A percentile compares a stretch with the other conserved stretches of the same genome.
These are phyloP conservation scores for Rosa rugosa DNA, from an alignment of 306 rosid genomes.

Conservation along the genomic window DNA sequence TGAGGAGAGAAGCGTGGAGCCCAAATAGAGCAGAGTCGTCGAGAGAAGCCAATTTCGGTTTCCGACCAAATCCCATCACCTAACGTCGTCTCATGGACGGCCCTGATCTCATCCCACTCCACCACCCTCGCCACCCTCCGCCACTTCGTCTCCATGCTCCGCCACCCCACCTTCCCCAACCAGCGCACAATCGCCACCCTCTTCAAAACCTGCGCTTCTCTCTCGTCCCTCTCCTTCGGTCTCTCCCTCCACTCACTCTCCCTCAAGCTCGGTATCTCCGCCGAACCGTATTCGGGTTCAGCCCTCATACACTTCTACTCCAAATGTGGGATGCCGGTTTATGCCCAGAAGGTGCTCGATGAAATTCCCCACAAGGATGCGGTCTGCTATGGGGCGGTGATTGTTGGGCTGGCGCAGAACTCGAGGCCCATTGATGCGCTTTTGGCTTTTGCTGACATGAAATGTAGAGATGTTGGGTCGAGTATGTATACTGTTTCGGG, in stretches of 20 bases:
- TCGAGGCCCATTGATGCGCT: conserved; percentile 44
- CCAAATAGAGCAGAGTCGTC: no score
- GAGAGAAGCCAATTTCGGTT: no score
- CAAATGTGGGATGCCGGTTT: conserved; percentile 43
- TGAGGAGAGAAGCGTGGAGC: no score
- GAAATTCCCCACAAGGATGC: conserved; percentile 56
- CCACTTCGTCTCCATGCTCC: conserved; percentile 77
- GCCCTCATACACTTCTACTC: conserved; percentile 63
- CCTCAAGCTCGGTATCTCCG: conserved; percentile 48
- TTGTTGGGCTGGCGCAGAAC: conserved; percentile 79
- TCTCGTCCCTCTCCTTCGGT: conserved; percentile 52
- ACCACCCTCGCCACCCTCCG: conserved; percentile 52
- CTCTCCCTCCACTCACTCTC: conserved; percentile 67
- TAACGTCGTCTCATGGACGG: conserved; percentile 75
- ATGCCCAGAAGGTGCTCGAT: conserved; percentile 63
- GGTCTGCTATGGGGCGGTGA: conserved; percentile 66
- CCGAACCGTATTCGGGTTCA: conserved; percentile 60
- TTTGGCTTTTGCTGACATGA: conserved; percentile 52
- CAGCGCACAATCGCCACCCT: conserved; percentile 74
- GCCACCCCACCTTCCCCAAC: conserved; percentile 68
- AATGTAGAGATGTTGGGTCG: conserved; percentile 38
- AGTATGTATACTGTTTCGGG: conserved; percentile 61
- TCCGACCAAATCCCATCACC: conserved; percentile 56
- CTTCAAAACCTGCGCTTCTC: conserved; percentile 62
- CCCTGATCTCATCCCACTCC: conserved; percentile 64